A percentile compares a stretch with the other conserved stretches of the same genome.
Evolutionary conservation across 768 basidiomycete genomes (phyloP).

Genomic region (Psilocybe subaeruginosa): DNA sequence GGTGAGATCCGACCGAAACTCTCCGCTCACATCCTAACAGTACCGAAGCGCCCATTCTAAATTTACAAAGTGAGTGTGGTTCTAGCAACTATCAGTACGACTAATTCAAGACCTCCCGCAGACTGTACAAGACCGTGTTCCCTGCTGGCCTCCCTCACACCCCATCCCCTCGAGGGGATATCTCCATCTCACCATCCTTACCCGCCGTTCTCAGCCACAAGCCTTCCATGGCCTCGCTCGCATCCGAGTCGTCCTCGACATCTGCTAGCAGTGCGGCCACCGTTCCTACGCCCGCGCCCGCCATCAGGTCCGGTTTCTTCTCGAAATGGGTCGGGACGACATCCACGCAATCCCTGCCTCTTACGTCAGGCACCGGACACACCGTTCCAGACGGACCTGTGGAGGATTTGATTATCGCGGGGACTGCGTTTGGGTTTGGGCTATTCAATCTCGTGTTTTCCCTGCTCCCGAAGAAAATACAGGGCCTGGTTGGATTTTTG

Average conservation of each 20-base stretch:
- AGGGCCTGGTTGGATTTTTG: constrained; percentile 72
- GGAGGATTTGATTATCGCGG: constrained; percentile 75
- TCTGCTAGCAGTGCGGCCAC: constrained; percentile 22
- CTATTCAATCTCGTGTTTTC: constrained; percentile 84
- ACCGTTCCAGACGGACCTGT: constrained; percentile 52
- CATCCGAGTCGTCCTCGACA: constrained; percentile 24
- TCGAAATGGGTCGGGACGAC: constrained; percentile 37
- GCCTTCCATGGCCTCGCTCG: constrained; percentile 22
- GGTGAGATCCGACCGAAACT: constrained; percentile 31
- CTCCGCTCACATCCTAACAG: neutral
- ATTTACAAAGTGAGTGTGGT: constrained; percentile 59
- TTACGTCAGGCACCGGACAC: constrained; percentile 17
- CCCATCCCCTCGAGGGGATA: constrained; percentile 32
- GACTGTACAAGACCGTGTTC: constrained; percentile 69
- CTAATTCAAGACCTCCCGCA: constrained; percentile 23
- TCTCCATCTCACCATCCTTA: constrained; percentile 11
- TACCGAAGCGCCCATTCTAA: constrained; percentile 67
- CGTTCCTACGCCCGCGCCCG: constrained; percentile 11
- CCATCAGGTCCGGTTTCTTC: constrained; percentile 33
- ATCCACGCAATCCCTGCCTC: constrained; percentile 20
- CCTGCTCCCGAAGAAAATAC: constrained; percentile 69
- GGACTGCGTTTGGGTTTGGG: constrained; percentile 77
- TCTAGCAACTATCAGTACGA: neutral
- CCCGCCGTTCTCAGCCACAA: constrained; percentile 18
- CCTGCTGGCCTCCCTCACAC: constrained; percentile 52